phyloP scores from a whole-genome alignment of 768 basidiomycete species.

The Neoboletus magnificus region DNA sequence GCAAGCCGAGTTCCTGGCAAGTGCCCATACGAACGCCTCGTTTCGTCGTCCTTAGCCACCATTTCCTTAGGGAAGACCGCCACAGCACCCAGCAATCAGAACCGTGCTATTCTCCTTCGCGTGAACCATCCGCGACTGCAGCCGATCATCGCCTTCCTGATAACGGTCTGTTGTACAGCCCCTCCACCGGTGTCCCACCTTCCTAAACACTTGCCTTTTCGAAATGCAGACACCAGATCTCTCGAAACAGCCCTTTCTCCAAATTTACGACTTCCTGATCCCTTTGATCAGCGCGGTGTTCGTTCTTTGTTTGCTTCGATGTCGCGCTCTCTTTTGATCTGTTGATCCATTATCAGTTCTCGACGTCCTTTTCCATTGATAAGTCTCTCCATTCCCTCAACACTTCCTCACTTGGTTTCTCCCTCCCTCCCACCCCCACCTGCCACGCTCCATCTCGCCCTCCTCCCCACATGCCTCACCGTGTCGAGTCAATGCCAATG shows the following conservation, averaged over 20 bases:
- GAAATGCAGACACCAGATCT: constrained; percentile 31
- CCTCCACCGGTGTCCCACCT: constrained; percentile 20
- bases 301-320: constrained; percentile 33
- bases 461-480: constrained; percentile 46
- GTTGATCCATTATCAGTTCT: constrained; percentile 40
- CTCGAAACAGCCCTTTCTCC: constrained; percentile 31
- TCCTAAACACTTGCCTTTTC: constrained; percentile 30
- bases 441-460: constrained; percentile 12
- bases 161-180: constrained; percentile 28
- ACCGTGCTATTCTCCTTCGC: constrained; percentile 19
- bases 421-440: constrained; percentile 16
- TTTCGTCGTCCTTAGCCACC: constrained; percentile 13
- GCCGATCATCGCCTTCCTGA: constrained; percentile 35
- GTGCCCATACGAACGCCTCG: constrained; percentile 22
- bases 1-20: constrained; percentile 27
- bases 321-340: constrained; percentile 38
- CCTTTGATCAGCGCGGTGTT: constrained; percentile 36
- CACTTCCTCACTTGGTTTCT: constrained; percentile 21
- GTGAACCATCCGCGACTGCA: constrained; percentile 20
- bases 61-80: constrained; percentile 28
- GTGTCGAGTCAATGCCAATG: constrained; percentile 40
- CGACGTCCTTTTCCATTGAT: constrained; percentile 34
- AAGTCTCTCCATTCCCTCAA: constrained; percentile 31
- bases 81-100: constrained; percentile 24
- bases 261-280: constrained; percentile 33